Evolutionary conservation across 345 rosid species (phyloP).

Genomic region (Eucalyptus curtisii): DNA sequence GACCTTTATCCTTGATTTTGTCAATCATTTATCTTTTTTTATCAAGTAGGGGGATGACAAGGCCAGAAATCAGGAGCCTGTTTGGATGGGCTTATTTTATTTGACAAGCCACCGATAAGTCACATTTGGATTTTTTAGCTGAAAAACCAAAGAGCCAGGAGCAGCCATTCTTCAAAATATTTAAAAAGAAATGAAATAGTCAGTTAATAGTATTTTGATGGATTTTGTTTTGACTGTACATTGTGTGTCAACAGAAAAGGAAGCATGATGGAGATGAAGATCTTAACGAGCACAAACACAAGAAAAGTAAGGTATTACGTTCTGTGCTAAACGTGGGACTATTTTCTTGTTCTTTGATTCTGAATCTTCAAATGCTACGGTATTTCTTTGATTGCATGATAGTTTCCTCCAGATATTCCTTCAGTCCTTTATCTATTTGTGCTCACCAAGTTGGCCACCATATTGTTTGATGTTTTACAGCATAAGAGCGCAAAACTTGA

Average conservation of each 20-base stretch:
- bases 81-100: neutral
- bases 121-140: neutral
- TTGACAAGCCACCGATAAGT: neutral
- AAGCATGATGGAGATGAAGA: conserved; percentile 96
- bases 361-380: neutral
- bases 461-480: conserved; percentile 17
- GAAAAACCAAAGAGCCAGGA: neutral
- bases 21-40: neutral
- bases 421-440: neutral
- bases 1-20: neutral
- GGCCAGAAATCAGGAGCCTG: neutral
- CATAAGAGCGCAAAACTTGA: conserved; percentile 87
- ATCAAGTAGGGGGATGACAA: neutral
- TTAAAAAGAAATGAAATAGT: neutral
- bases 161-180: neutral
- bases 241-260: conserved; percentile 54
- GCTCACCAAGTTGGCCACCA: neutral
- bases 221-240: neutral
- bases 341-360: neutral
- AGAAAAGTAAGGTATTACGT: conserved; percentile 74
- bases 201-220: neutral
- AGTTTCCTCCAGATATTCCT: neutral
- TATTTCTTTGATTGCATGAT: neutral
- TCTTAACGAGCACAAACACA: conserved; percentile 76
- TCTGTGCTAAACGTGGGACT: neutral